phyloP scores from a whole-genome alignment of 2,329 filamentous ascomycete genomes.

The Xylaria arbuscula region DNA sequence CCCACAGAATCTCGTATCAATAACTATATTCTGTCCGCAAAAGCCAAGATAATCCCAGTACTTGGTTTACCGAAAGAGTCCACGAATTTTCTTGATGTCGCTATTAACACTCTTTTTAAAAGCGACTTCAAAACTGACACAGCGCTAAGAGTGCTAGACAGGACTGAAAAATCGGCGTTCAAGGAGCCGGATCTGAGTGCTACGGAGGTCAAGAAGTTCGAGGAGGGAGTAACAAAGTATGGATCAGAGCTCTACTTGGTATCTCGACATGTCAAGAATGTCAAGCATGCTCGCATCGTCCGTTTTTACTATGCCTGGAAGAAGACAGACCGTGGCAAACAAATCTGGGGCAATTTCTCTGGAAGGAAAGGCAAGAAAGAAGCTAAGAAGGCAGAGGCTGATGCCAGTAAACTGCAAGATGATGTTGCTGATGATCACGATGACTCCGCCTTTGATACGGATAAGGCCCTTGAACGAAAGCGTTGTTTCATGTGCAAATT shows the following conservation, averaged over 20 bases:
- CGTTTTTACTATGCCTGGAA: conserved; percentile 99
- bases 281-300: conserved; percentile 82
- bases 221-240: conserved; percentile 88
- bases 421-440: conserved; percentile 93
- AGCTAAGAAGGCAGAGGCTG: conserved; percentile 76
- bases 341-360: conserved; percentile 90
- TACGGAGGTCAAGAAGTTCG: conserved; percentile 87
- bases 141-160: conserved; percentile 76
- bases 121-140: conserved; percentile 76
- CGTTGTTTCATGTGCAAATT: conserved; percentile 94
- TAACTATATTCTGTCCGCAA: conserved; percentile 79
- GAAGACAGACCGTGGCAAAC: conserved; percentile 84
- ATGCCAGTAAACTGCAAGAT: conserved; percentile 81
- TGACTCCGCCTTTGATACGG: conserved; percentile 93
- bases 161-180: conserved; percentile 76
- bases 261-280: conserved; percentile 85
- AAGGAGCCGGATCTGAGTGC: conserved; percentile 85
- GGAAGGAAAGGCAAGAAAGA: conserved; percentile 93
- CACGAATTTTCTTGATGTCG: conserved; percentile 89
- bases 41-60: conserved; percentile 65
- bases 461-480: conserved; percentile 83
- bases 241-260: conserved; percentile 90
- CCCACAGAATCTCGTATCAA: conserved; percentile 71
- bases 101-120: conserved; percentile 77
- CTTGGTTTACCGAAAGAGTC: conserved; percentile 79